Conservation (phyloP, 768 basidiomycete species). For the Termitomyces sp. region DNA sequence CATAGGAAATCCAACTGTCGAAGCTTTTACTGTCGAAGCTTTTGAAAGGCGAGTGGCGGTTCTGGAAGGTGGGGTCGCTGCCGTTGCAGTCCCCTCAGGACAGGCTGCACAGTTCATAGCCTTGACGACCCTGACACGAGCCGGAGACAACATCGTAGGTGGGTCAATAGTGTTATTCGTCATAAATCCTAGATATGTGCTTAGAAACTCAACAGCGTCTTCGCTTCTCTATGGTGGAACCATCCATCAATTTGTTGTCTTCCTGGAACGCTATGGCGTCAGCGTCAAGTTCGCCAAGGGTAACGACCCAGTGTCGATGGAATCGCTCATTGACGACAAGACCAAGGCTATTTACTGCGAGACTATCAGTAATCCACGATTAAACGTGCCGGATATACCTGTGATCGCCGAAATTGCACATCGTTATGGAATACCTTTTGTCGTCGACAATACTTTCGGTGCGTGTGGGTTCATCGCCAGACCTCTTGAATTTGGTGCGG, state of each 20-base stretch:
- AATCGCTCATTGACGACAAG: conserved; percentile 48
- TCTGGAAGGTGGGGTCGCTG: conserved; percentile 58
- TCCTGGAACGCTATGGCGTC: conserved; percentile 37
- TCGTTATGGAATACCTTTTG: conserved; percentile 49
- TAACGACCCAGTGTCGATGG: conserved; percentile 42
- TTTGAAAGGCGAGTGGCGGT: conserved; percentile 64
- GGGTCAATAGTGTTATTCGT: conserved; percentile 3
- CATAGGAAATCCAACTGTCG: conserved; percentile 19
- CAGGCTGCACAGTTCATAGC: conserved; percentile 62
- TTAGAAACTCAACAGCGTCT: neutral
- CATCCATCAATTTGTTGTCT: conserved; percentile 55
- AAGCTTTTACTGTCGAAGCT: conserved; percentile 50
- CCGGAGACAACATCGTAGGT: conserved; percentile 64
- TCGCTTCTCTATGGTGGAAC: conserved; percentile 30
- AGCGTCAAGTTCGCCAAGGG: conserved; percentile 45
- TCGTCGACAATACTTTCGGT: conserved; percentile 64
- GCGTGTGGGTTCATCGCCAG: conserved; percentile 42
- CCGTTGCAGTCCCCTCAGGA: conserved; percentile 53
- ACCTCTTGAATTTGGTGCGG: conserved; percentile 22
- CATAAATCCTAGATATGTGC: neutral
- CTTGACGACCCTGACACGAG: conserved; percentile 41
- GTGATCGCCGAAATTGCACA: conserved; percentile 63
- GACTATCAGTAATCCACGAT: conserved; percentile 59
- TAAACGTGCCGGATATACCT: conserved; percentile 44
- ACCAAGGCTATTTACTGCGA: conserved; percentile 58